Evolutionary conservation across 768 basidiomycete species (phyloP), one percentile per base, ranked within the genome.

Genomic region (Clitopilus hobsonii): DNA sequence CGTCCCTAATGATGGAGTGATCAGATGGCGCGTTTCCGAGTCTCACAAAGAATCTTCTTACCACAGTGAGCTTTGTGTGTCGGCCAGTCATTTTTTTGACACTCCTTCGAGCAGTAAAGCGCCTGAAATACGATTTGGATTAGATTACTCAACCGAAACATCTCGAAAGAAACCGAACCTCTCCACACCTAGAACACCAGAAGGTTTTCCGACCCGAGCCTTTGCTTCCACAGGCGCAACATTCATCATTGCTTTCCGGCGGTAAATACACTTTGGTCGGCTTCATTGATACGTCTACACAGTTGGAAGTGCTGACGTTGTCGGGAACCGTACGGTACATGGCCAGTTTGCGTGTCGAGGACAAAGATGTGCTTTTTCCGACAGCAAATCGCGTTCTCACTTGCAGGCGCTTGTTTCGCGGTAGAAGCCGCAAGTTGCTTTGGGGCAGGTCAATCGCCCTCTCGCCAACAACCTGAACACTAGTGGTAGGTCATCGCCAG

Each of bases 31-130:
- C 51, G 28, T 47, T 22, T 52, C 32, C 24, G 25, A 16, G 8
- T 51, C 5, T 10, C 38, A 28, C 24, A 16, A 7, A 38, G 26
- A 47, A 25, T 30, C n/a, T 23, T 49, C 62, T 54, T 61, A 69
- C 69, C 62, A 54, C 69, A 74, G 8, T 26, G 41, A 7, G 18
- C 3, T 55, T 68, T 71, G 51, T 74, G 72, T 2, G 22, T 49
- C 6, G 54, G 36, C 71, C 72, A 72, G 54, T 72, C 68, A 14
- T 53, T 50, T 23, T 59, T 64, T 49, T 73, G 71, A 38, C 72
- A 73, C 30, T 60, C 61, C 5, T 51, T 18, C 16, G 69, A 72
- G 57, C 72, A 74, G 54, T 74, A 72, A 2, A 60, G 58, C n/a
- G 49, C 53, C 70, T 60, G 5, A 11, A 38, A 16, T 20, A 53